Evolutionary conservation across 495 filamentous ascomycete genomes (phyloP), one percentile per base, ranked within the genome.

Genomic region (Aspergillus carlsbadensis): DNA sequence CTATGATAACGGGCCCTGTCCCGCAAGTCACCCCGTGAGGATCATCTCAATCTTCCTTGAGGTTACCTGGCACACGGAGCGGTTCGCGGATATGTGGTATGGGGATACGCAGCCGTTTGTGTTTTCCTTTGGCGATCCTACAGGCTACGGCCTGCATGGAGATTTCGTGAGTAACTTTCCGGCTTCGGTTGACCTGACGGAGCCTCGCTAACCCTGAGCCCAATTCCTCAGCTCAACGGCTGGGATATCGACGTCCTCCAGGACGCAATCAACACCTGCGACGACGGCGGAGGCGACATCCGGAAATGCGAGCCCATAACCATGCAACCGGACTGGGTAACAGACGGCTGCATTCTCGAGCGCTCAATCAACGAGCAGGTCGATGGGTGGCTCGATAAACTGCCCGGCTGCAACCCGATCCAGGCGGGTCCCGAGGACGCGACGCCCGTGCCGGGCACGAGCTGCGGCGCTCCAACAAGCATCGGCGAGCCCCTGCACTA

Each of bases 11-110:
- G 56, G 56, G 1, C 8, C 48, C 15, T 59, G 56, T 22, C 56
- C 56, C 1, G 49, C 43, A 6, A 39, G 29, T 44, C 88, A 88
- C 73, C 84, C 84, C 0, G 64, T 72, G 3, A 80, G 79, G 15
- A 69, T 84, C 5, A 70, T 85, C 52, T 84, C 85, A 39, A 69
- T 90, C 52, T 90, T 90, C 73, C 87, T 78, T 64, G 88, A 91
- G 71, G 73, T 86, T 18, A 81, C 82, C 66, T 90, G 80, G 73
- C 70, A 84, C 61, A 84, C 84, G 6, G 74, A 81, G 50, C 58
- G 64, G 6, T 84, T 87, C 57, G 67, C 70, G 26, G 68, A 80
- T 52, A 65, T 75, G 59, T 88, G 84, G 77, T 81, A 78, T 33
- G 78, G 69, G 33, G 66, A 78, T 57, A 78, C 78, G 65, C 78